Conservation (phyloP, 331 rosid genomes). For the Cydonia oblonga region DNA sequence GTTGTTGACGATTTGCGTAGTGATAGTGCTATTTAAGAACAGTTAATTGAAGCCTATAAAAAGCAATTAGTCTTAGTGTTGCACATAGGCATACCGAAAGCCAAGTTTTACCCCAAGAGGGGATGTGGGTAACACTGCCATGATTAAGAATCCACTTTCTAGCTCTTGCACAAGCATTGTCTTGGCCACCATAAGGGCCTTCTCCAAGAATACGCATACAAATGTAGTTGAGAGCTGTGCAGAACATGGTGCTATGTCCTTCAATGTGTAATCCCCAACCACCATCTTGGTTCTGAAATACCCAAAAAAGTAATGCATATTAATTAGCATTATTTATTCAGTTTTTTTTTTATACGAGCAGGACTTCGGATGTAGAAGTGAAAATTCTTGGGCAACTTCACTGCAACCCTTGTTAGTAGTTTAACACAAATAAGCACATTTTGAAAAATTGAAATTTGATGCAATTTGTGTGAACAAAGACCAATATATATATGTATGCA, state of each 20-base stretch:
- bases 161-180: conserved; percentile 10
- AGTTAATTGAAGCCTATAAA: too few species aligned
- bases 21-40: too few species aligned
- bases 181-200: not conserved
- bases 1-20: too few species aligned
- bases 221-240: not conserved
- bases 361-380: too few species aligned
- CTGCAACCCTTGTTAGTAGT: too few species aligned
- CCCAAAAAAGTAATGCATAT: not conserved
- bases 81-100: conserved; percentile 16
- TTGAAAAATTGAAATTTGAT: not conserved
- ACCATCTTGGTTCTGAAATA: not conserved
- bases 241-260: not conserved
- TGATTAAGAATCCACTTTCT: not conserved
- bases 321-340: too few species aligned
- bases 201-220: not conserved
- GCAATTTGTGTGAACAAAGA: not conserved
- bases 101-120: conserved; percentile 29
- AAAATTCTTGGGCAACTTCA: too few species aligned
- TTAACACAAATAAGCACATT: not conserved
- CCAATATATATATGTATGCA: too few species aligned
- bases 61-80: too few species aligned
- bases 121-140: conserved; percentile 25
- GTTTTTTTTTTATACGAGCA: too few species aligned
- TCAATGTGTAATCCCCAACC: not conserved